Evolutionary conservation across 1,284 basidiomycete species (phyloP).

Genomic region (Tylopilus sp.): DNA sequence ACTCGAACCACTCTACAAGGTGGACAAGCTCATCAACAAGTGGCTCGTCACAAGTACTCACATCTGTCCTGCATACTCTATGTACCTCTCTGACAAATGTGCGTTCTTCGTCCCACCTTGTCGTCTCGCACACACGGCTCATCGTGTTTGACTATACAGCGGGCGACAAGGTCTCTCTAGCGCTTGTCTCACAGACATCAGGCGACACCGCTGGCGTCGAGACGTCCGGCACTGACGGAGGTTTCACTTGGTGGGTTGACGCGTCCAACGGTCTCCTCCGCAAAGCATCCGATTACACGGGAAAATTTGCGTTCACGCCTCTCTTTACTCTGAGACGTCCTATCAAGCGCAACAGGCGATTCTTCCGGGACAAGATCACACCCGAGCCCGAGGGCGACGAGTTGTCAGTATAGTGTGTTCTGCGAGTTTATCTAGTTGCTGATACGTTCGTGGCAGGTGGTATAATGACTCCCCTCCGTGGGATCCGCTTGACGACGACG

Average conservation of each 20-base stretch:
- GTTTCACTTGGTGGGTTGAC: constrained; percentile 22
- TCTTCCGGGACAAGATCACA: constrained; percentile 17
- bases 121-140: background rate
- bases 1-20: constrained; percentile 20
- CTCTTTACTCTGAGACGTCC: constrained; percentile 25
- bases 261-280: constrained; percentile 18
- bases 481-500: constrained; percentile 29
- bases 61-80: constrained; percentile 28
- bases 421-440: background rate
- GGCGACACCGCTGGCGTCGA: constrained; percentile 2
- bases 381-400: constrained; percentile 20
- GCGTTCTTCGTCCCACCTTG: too few relatives aligned
- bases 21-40: constrained; percentile 22
- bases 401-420: constrained; percentile 18
- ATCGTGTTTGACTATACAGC: constrained; percentile 15
- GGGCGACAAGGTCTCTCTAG: constrained; percentile 27
- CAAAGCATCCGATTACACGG: constrained; percentile 11
- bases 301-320: constrained; percentile 24
- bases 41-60: constrained; percentile 26
- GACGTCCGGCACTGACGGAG: constrained; percentile 2
- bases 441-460: constrained; percentile 21
- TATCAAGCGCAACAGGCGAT: constrained; percentile 11
- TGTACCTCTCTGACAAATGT: constrained; percentile 32
- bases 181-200: constrained; percentile 16
- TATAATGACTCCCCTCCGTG: constrained; percentile 17